These are phyloP conservation scores for Akanthomyces uredinophilus DNA, from an alignment of 2,329 filamentous ascomycete genomes.

Conservation along the genomic window DNA sequence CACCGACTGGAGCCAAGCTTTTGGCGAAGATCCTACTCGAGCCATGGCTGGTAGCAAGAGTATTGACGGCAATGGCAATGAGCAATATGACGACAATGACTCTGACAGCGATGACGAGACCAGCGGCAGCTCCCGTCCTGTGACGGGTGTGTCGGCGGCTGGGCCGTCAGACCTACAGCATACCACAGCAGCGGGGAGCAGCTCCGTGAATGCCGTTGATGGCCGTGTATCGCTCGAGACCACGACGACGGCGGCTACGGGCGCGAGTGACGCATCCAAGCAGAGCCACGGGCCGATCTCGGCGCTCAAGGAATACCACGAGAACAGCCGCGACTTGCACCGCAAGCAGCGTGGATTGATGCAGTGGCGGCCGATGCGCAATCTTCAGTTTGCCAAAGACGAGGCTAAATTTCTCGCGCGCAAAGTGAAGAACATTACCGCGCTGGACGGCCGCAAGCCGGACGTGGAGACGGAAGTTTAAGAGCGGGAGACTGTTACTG, in stretches of 20 bases:
- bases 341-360: constrained; percentile 85
- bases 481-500: constrained; percentile 4
- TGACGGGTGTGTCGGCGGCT: constrained; percentile 42
- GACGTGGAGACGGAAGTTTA: constrained; percentile 76
- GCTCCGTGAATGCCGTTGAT: constrained; percentile 23
- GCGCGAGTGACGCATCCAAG: constrained; percentile 23
- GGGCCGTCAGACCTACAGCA: not conserved
- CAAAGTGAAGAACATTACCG: constrained; percentile 71
- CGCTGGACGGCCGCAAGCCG: constrained; percentile 75
- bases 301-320: constrained; percentile 58
- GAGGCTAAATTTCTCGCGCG: constrained; percentile 74
- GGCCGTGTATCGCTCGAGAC: constrained; percentile 36
- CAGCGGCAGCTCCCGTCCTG: constrained; percentile 53
- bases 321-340: constrained; percentile 68
- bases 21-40: constrained; percentile 67
- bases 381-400: constrained; percentile 80
- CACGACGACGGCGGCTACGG: constrained; percentile 28
- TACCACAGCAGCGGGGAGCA: constrained; percentile 23
- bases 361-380: constrained; percentile 91
- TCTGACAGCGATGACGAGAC: constrained; percentile 29
- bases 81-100: constrained; percentile 30
- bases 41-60: constrained; percentile 32
- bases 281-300: constrained; percentile 40
- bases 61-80: constrained; percentile 31
- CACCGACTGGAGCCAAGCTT: constrained; percentile 81